Evolutionary conservation across 345 rosid species (phyloP).

Genomic region (Citrus mangshanensis): DNA sequence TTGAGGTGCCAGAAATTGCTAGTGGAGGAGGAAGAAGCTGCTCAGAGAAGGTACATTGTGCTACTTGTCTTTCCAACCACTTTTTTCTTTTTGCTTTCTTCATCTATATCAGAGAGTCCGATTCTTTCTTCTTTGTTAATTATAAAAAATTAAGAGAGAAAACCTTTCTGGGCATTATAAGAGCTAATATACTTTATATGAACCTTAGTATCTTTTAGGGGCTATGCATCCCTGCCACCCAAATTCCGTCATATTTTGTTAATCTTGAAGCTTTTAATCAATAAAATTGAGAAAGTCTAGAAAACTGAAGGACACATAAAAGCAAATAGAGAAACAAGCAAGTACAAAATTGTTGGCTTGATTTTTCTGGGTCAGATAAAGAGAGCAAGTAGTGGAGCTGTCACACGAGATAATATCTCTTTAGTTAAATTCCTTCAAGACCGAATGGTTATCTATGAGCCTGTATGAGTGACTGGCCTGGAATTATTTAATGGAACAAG

Average conservation of each 20-base stretch:
- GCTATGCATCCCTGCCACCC: not conserved
- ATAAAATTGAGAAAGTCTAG: not conserved
- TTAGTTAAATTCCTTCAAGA: not conserved
- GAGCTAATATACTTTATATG: not conserved
- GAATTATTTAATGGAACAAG: not conserved
- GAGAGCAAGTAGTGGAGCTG: not conserved
- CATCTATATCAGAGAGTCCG: not conserved
- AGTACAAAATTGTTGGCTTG: not conserved
- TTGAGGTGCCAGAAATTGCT: conserved; percentile 86
- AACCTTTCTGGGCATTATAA: too few species aligned
- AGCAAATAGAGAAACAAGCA: not conserved
- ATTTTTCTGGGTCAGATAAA: not conserved
- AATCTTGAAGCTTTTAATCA: not conserved
- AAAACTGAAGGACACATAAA: not conserved
- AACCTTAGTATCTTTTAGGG: not conserved
- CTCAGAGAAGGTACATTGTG: conserved; percentile 65
- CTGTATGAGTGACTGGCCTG: not conserved
- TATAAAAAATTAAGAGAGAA: too few species aligned
- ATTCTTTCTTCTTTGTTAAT: not conserved
- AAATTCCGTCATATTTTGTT: not conserved
- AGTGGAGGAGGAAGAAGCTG: conserved; percentile 97
- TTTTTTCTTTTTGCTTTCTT: not conserved
- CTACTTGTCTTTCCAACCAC: not conserved
- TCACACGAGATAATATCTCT: not conserved
- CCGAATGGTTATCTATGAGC: not conserved